Percentiles rank a stretch among this genome's conserved stretches.
These are phyloP conservation scores for Auriculariales sp. DNA, from an alignment of 768 basidiomycete genomes.

Conservation along the genomic window DNA sequence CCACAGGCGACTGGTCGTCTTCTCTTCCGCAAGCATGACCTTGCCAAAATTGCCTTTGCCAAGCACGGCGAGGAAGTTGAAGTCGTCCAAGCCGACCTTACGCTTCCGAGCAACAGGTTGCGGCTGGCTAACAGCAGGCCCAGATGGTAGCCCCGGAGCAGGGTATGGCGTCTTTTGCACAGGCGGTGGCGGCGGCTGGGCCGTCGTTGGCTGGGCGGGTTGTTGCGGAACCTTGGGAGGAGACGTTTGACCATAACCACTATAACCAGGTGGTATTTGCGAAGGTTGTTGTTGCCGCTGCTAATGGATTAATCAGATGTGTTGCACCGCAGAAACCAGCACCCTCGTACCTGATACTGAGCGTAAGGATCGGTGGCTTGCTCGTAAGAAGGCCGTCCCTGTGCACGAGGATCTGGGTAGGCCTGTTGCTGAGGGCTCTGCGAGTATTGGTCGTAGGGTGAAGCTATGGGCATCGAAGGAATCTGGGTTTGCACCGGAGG, in stretches of 20 bases:
- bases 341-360: background rate
- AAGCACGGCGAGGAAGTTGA: slow-evolving; percentile 96
- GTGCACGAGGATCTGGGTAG: no score
- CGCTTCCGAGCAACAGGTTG: slow-evolving; percentile 33
- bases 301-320: background rate
- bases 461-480: no score
- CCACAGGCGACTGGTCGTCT: slow-evolving; percentile 72
- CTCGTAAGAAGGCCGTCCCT: background rate
- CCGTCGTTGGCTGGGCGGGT: slow-evolving; percentile 14
- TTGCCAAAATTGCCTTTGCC: slow-evolving; percentile 99
- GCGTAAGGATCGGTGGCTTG: background rate
- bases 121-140: slow-evolving; percentile 10
- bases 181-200: slow-evolving; percentile 19
- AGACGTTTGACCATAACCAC: slow-evolving; percentile 12
- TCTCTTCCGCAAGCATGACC: slow-evolving; percentile 99
- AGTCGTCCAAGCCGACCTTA: slow-evolving; percentile 93
- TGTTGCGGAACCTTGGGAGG: slow-evolving; percentile 12
- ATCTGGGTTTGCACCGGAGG: background rate
- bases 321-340: no score
- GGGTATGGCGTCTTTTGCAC: slow-evolving; percentile 19
- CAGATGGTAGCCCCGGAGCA: no score
- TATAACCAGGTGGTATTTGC: slow-evolving; percentile 9
- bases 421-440: no score
- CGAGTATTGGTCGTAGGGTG: no score
- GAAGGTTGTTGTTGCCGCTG: slow-evolving; percentile 9